These are phyloP conservation scores for Phytophthora rubi DNA, from an alignment of 352 stramenopile species.

Conservation along the genomic window DNA sequence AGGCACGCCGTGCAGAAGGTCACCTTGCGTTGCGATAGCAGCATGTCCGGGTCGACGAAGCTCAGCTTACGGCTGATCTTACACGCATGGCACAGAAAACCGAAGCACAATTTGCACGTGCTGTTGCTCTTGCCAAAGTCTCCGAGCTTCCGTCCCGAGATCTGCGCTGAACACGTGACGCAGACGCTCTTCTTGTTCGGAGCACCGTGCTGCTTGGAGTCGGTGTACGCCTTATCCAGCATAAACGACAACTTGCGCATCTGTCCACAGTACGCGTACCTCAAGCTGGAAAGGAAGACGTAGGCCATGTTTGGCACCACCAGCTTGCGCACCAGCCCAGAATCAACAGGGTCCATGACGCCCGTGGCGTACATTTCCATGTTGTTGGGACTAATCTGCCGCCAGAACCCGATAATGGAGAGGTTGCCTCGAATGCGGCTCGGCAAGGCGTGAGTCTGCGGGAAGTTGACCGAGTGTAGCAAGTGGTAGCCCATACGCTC, in stretches of 20 bases:
- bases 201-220: constrained; percentile 27
- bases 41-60: constrained; percentile 39
- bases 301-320: constrained; percentile 28
- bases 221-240: constrained; percentile 27
- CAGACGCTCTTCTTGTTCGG: constrained; percentile 37
- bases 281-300: constrained; percentile 30
- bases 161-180: constrained; percentile 33
- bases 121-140: constrained; percentile 38
- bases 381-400: constrained; percentile 39
- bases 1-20: constrained; percentile 40
- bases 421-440: constrained; percentile 52
- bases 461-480: constrained; percentile 31
- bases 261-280: constrained; percentile 32
- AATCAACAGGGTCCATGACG: constrained; percentile 33
- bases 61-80: constrained; percentile 37
- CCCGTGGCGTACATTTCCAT: constrained; percentile 51
- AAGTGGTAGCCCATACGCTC: constrained; percentile 39
- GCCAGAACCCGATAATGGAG: constrained; percentile 57
- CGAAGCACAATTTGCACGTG: constrained; percentile 35
- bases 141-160: constrained; percentile 20
- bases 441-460: constrained; percentile 29
- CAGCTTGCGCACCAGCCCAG: constrained; percentile 33
- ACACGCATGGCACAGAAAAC: constrained; percentile 36
- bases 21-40: constrained; percentile 40
- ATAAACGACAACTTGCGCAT: constrained; percentile 43